Evolutionary conservation across 148 eudicot species (phyloP).

Genomic region (Pharnaceum exiguum): DNA sequence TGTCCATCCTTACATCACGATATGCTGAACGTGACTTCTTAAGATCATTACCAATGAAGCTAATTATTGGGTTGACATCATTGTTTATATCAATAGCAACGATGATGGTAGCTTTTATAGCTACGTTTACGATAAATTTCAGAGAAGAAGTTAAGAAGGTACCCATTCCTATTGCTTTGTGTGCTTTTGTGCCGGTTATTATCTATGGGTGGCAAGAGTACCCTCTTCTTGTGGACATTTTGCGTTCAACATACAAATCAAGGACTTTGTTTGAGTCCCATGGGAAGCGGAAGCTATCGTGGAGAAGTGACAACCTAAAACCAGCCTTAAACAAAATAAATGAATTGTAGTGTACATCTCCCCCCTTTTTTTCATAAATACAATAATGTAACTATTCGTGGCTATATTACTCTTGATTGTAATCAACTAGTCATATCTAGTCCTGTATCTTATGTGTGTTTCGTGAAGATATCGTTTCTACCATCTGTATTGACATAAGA

Average conservation of each 20-base stretch:
- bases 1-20: conserved; percentile 22
- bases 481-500: too few relatives aligned
- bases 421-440: too few relatives aligned
- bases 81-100: conserved; percentile 15
- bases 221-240: conserved; percentile 18
- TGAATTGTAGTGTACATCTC: too few relatives aligned
- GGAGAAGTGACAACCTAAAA: too few relatives aligned
- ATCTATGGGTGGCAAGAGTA: conserved; percentile 13
- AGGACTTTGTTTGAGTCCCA: conserved; percentile 6
- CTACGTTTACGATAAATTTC: conserved; percentile 16
- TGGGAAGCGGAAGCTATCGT: conserved; percentile 4
- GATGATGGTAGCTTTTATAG: conserved; percentile 26
- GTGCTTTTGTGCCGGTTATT: conserved; percentile 11
- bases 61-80: conserved; percentile 12
- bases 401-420: too few relatives aligned
- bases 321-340: too few relatives aligned
- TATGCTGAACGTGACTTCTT: conserved; percentile 16
- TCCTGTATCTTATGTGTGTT: too few relatives aligned
- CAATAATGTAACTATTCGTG: too few relatives aligned
- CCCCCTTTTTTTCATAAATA: too few relatives aligned
- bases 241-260: conserved; percentile 9
- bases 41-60: conserved; percentile 13
- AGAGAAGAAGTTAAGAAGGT: not conserved
- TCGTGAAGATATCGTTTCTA: too few relatives aligned
- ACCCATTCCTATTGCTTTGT: conserved; percentile 1